phyloP scores from a whole-genome alignment of 768 basidiomycete species.

The Gymnopilus dilepis region DNA sequence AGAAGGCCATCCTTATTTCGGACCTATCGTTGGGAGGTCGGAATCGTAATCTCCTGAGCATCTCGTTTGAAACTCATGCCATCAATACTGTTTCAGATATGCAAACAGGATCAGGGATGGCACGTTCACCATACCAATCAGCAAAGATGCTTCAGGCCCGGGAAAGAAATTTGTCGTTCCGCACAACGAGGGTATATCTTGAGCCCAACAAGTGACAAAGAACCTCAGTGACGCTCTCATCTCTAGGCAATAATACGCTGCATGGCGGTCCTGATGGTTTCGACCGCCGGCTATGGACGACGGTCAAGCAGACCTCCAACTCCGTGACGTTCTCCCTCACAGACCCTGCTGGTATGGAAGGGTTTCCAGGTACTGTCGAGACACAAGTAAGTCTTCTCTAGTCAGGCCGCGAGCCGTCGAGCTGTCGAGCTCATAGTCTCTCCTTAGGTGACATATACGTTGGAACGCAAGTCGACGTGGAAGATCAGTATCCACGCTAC shows the following conservation, averaged over 20 bases:
- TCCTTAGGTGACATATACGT: slow-evolving; percentile 41
- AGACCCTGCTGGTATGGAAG: slow-evolving; percentile 48
- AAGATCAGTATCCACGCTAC: slow-evolving; percentile 43
- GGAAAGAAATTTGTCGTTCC: slow-evolving; percentile 42
- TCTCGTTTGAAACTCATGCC: neutral
- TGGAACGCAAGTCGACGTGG: slow-evolving; percentile 41
- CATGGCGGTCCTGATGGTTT: slow-evolving; percentile 54
- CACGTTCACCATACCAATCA: slow-evolving; percentile 49
- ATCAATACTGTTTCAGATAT: slow-evolving; percentile 35
- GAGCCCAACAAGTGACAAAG: no score
- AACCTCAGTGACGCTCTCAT: neutral
- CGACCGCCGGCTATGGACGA: slow-evolving; percentile 48
- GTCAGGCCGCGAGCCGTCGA: no score
- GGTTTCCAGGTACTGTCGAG: slow-evolving; percentile 51
- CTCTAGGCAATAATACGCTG: slow-evolving; percentile 45
- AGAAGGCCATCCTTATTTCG: slow-evolving; percentile 45
- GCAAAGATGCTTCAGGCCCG: slow-evolving; percentile 42
- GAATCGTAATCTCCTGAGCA: neutral
- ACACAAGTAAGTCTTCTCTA: slow-evolving; percentile 30
- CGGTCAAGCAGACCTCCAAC: slow-evolving; percentile 35
- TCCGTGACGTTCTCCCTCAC: slow-evolving; percentile 48
- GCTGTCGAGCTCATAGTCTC: no score
- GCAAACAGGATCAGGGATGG: slow-evolving; percentile 50
- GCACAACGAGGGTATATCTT: slow-evolving; percentile 41
- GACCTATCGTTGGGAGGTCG: slow-evolving; percentile 46